Evolutionary conservation across 1,139 yeast species (phyloP), one percentile per base, ranked within the genome.

Genomic region (Trichomonascaceae sp.): DNA sequence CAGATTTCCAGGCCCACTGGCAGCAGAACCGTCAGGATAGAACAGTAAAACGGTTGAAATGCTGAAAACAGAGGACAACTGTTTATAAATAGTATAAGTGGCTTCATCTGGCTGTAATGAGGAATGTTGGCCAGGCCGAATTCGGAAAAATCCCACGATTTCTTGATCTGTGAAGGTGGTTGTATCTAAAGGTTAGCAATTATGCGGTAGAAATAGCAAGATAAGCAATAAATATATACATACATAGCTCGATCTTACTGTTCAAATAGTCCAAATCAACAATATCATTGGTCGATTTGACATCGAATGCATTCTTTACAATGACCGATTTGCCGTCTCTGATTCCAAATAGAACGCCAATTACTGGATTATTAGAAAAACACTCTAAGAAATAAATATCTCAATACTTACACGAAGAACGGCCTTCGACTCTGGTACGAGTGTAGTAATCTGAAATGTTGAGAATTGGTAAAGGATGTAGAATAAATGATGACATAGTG

Each of bases 381-480:
- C 12, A 15, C 24, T 22, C 6, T 17, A 10, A 9, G 17, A 45
- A 51, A 55, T 43, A 43, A 45, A 1, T 15, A 1, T 47, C 22
- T 9, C 17, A 7, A 13, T 7, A 56, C 68, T 19, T 56, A 65
- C 68, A 56, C 32, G 53, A 50, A 2, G 58, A 49, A 12, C 60
- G 59, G 8, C 58, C 52, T 13, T 59, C 52, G 38, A 60, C 51
- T 44, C 58, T 62, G 17, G 65, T 61, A 10, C 74, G 60, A 1
- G 71, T 67, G 51, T 62, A 67, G 52, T 63, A 69, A 55, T 70
- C 74, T 17, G 72, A 68, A 6, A 70, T 67, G 56, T 68, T 69
- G 45, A 70, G 63, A 48, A 70, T 53, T 8, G 73, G 71, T 47
- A 70, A 57, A 5, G 74, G 72, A 53, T 70, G 74, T 19, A 70